Percentiles rank a stretch among this genome's conserved stretches.
Evolutionary conservation across 2,329 filamentous ascomycete species (phyloP).

Genomic region (Stachybotrys echinatus): DNA sequence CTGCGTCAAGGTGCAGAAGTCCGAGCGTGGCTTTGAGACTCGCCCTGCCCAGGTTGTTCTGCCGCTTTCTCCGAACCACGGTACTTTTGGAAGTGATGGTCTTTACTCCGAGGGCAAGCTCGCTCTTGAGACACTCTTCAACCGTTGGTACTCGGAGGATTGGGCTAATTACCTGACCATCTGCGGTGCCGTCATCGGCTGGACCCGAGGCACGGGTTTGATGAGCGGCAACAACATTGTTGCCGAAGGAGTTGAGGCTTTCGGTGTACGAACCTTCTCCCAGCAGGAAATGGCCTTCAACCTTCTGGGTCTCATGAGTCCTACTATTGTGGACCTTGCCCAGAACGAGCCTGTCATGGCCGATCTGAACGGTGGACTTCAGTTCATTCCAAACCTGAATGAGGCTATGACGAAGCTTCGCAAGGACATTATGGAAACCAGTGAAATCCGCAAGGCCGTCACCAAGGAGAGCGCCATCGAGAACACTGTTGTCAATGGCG

Average conservation of each 20-base stretch:
- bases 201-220: constrained; percentile 96
- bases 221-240: constrained; percentile 99
- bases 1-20: constrained; percentile 85
- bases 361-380: constrained; percentile 93
- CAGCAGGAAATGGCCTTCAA: constrained; percentile 99
- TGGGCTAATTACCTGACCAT: constrained; percentile 98
- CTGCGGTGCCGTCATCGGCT: constrained; percentile 96
- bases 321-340: constrained; percentile 89
- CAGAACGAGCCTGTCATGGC: constrained; percentile 94
- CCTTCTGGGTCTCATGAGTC: constrained; percentile 90
- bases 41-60: constrained; percentile 95
- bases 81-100: constrained; percentile 96
- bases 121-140: constrained; percentile 94
- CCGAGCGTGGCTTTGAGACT: constrained; percentile 82
- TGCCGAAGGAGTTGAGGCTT: constrained; percentile 92
- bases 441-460: constrained; percentile 87
- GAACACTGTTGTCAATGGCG: constrained; percentile 95
- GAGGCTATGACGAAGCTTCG: constrained; percentile 88
- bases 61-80: constrained; percentile 94
- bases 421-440: constrained; percentile 91
- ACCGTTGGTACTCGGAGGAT: constrained; percentile 95
- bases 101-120: constrained; percentile 98
- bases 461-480: constrained; percentile 94
- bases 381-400: constrained; percentile 96
- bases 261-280: constrained; percentile 95